phyloP scores from a whole-genome alignment of 2,329 filamentous ascomycete genomes.

The Myriosclerotinia scirpicola region DNA sequence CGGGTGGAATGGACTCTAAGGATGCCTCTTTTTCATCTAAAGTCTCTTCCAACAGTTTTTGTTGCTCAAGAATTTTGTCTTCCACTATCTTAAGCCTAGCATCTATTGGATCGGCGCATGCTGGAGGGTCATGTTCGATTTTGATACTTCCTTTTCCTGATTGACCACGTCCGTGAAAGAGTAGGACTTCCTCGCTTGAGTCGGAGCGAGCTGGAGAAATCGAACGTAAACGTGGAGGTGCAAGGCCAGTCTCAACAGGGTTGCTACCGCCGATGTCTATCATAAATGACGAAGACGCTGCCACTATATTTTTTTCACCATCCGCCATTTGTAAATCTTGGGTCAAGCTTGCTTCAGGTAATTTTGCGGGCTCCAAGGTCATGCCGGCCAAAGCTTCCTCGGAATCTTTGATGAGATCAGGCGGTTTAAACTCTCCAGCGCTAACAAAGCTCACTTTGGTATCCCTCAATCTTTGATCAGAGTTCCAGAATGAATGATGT shows the following conservation, averaged over 20 bases:
- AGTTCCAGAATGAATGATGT: slow-evolving; percentile 48
- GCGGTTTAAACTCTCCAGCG: slow-evolving; percentile 50
- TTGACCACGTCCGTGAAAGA: slow-evolving; percentile 58
- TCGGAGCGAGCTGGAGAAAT: slow-evolving; percentile 47
- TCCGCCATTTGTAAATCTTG: slow-evolving; percentile 19
- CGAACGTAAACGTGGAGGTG: slow-evolving; percentile 38
- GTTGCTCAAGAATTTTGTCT: slow-evolving; percentile 35
- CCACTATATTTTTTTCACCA: slow-evolving; percentile 2
- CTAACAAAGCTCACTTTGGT: slow-evolving; percentile 60
- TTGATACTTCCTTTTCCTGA: slow-evolving; percentile 21
- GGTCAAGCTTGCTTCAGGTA: slow-evolving; percentile 14
- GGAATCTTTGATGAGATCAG: slow-evolving; percentile 28
- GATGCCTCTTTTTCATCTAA: slow-evolving; percentile 27
- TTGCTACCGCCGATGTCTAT: slow-evolving; percentile 42
- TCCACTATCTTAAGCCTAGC: slow-evolving; percentile 37
- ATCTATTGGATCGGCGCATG: slow-evolving; percentile 30
- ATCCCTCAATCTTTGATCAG: slow-evolving; percentile 53
- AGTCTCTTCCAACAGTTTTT: slow-evolving; percentile 36
- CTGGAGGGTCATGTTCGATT: slow-evolving; percentile 2
- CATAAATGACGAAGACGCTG: slow-evolving; percentile 37
- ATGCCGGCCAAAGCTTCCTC: slow-evolving; percentile 38
- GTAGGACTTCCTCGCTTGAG: slow-evolving; percentile 72
- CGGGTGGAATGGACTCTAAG: slow-evolving; percentile 15
- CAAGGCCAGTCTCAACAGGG: slow-evolving; percentile 38
- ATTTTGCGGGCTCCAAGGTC: slow-evolving; percentile 27